Evolutionary conservation across 1,139 yeast genomes (phyloP).

Genomic region (Candida sp.): DNA sequence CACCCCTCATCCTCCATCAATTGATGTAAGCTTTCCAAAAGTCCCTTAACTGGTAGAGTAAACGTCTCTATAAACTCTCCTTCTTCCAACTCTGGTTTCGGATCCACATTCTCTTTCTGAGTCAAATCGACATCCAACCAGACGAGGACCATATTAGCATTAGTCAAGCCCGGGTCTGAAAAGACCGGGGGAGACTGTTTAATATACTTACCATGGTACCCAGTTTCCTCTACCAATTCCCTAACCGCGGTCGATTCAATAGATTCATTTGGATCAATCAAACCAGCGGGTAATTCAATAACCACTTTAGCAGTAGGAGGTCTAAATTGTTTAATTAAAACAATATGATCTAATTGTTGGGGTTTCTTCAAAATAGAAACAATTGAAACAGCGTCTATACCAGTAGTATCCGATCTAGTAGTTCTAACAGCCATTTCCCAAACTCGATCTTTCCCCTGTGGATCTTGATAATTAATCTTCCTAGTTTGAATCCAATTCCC

Average conservation of each 20-base stretch:
- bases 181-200: conserved; percentile 54
- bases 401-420: conserved; percentile 66
- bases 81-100: conserved; percentile 76
- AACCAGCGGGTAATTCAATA: conserved; percentile 93
- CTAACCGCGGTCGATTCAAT: conserved; percentile 79
- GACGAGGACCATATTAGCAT: conserved; percentile 82
- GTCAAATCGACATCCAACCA: conserved; percentile 73
- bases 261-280: conserved; percentile 80
- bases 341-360: conserved; percentile 46
- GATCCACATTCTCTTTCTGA: conserved; percentile 62
- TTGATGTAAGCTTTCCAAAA: conserved; percentile 52
- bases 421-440: conserved; percentile 94
- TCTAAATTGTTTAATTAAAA: conserved; percentile 84
- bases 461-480: conserved; percentile 67
- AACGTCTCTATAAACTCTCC: conserved; percentile 87
- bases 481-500: conserved; percentile 49
- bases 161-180: conserved; percentile 94
- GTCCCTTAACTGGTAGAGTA: conserved; percentile 55
- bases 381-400: conserved; percentile 87
- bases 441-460: conserved; percentile 59
- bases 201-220: conserved; percentile 65
- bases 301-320: conserved; percentile 90
- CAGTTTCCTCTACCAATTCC: conserved; percentile 90
- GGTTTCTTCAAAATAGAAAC: conserved; percentile 62
- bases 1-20: conserved; percentile 60